Percentiles rank a stretch among this genome's conserved stretches.
Evolutionary conservation across 495 filamentous ascomycete species (phyloP).

Genomic region (Annulohypoxylon moriforme): DNA sequence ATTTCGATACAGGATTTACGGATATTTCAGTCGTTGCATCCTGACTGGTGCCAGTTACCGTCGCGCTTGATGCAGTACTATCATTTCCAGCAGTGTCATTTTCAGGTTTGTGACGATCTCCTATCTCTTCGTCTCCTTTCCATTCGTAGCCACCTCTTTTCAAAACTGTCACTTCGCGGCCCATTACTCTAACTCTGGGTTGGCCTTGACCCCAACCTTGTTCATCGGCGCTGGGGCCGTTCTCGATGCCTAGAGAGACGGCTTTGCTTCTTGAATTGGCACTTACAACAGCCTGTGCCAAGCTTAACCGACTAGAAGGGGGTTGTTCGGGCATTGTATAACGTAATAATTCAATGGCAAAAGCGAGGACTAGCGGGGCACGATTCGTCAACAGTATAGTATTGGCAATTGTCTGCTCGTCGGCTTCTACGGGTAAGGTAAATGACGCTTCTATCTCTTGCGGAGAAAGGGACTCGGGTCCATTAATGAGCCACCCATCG

Average conservation of each 20-base stretch:
- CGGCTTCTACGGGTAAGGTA: constrained; percentile 65
- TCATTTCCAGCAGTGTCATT: constrained; percentile 36
- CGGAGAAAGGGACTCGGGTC: constrained; percentile 61
- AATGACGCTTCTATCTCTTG: constrained; percentile 73
- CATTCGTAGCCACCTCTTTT: constrained; percentile 82
- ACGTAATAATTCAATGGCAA: constrained; percentile 76
- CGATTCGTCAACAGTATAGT: constrained; percentile 78
- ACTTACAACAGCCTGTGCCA: constrained; percentile 83
- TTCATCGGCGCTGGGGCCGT: constrained; percentile 71
- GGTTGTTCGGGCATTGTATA: constrained; percentile 87
- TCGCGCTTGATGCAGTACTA: constrained; percentile 23
- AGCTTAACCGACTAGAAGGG: constrained; percentile 79
- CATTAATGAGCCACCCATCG: constrained; percentile 47
- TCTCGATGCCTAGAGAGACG: constrained; percentile 76
- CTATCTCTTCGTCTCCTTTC: constrained; percentile 57
- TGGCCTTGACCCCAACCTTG: constrained; percentile 81
- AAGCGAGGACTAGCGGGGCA: constrained; percentile 83
- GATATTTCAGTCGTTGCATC: constrained; percentile 21
- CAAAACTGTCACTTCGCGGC: constrained; percentile 76
- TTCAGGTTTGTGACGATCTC: constrained; percentile 40
- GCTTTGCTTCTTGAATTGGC: constrained; percentile 80
- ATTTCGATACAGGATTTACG: constrained; percentile 39
- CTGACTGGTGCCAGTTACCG: constrained; percentile 19
- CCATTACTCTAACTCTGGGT: constrained; percentile 74
- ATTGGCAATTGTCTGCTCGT: constrained; percentile 68